A percentile compares a stretch with the other conserved stretches of the same genome.
phyloP scores from a whole-genome alignment of 208 protist genomes.

The Trypanosoma theileri region DNA sequence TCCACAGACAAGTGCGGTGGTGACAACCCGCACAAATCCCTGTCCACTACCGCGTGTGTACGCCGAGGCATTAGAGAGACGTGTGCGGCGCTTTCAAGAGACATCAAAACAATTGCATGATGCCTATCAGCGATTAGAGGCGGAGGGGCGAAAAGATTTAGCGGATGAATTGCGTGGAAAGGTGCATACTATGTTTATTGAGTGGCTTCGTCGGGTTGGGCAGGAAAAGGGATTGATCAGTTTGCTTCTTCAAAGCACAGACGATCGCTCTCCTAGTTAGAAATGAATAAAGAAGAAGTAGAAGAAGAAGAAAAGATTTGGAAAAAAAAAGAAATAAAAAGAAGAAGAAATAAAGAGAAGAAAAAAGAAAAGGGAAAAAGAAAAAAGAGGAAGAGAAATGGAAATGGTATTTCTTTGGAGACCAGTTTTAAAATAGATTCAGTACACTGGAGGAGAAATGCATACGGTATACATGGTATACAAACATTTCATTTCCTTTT shows the following conservation, averaged over 20 bases:
- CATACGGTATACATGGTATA: too few relatives aligned
- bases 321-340: neutral
- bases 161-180: slow-evolving; percentile 66
- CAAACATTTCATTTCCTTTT: too few relatives aligned
- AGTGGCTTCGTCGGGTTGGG: slow-evolving; percentile 82
- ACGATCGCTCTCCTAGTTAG: neutral
- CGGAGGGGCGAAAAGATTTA: slow-evolving; percentile 68
- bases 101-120: slow-evolving; percentile 69
- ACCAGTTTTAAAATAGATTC: too few relatives aligned
- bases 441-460: too few relatives aligned
- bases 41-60: slow-evolving; percentile 76
- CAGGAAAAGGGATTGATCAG: slow-evolving; percentile 71
- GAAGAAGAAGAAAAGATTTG: neutral
- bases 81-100: slow-evolving; percentile 72
- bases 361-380: slow-evolving; percentile 10
- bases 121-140: slow-evolving; percentile 60
- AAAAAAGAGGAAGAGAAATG: neutral
- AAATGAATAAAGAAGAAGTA: slow-evolving; percentile 5
- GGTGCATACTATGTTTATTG: slow-evolving; percentile 79
- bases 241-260: slow-evolving; percentile 43
- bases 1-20: slow-evolving; percentile 43
- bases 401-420: neutral
- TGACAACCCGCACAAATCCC: slow-evolving; percentile 80
- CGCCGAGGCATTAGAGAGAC: slow-evolving; percentile 56
- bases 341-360: neutral